Percentiles rank a stretch among this genome's conserved stretches.
These are phyloP conservation scores for Ascochyta fabae DNA, from an alignment of 2,329 filamentous ascomycete genomes.

Conservation along the genomic window DNA sequence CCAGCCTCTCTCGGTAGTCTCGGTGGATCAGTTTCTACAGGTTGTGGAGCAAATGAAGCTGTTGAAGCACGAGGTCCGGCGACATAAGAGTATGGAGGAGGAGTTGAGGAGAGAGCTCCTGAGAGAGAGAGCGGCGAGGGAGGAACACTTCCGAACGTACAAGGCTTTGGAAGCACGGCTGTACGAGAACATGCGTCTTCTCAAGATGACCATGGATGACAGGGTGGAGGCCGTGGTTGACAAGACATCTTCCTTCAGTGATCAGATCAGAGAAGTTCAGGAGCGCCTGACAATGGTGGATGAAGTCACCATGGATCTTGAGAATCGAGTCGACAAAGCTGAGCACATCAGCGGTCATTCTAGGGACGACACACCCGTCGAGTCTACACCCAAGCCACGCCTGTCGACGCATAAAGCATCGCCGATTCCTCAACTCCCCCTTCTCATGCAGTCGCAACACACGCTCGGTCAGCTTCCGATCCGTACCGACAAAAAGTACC, in stretches of 20 bases:
- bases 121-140: conserved; percentile 42
- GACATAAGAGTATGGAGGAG: conserved; percentile 44
- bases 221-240: conserved; percentile 51
- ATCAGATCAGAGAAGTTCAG: conserved; percentile 46
- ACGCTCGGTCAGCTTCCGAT: conserved; percentile 44
- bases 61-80: conserved; percentile 42
- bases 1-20: conserved; percentile 42
- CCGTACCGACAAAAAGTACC: conserved; percentile 48
- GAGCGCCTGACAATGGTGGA: conserved; percentile 49
- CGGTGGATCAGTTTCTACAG: conserved; percentile 45
- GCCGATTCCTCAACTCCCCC: conserved; percentile 37
- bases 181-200: conserved; percentile 48
- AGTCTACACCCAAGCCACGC: conserved; percentile 36
- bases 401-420: conserved; percentile 32
- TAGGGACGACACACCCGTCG: conserved; percentile 39
- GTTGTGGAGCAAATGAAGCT: conserved; percentile 48
- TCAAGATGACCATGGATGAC: conserved; percentile 51
- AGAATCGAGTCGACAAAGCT: conserved; percentile 47
- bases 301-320: conserved; percentile 50
- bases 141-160: conserved; percentile 43
- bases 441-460: conserved; percentile 39
- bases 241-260: conserved; percentile 46
- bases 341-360: conserved; percentile 34
- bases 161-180: conserved; percentile 44
- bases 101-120: conserved; percentile 48